Evolutionary conservation across 257 asterid species (phyloP).

Genomic region (Primulina huaijiensis): DNA sequence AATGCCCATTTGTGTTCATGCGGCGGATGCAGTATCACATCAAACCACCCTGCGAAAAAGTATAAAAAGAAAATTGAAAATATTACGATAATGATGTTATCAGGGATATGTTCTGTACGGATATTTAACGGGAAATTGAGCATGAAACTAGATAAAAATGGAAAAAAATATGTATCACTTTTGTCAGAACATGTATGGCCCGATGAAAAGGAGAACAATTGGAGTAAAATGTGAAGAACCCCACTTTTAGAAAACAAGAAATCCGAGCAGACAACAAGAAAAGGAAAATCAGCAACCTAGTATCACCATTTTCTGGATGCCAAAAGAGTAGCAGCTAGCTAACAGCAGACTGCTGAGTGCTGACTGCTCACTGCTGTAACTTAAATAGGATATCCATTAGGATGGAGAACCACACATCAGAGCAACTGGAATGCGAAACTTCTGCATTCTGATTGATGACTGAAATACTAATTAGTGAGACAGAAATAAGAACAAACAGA

Average conservation of each 20-base stretch:
- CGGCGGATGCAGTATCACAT: slow-evolving; percentile 72
- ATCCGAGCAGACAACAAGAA: neutral
- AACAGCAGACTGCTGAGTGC: slow-evolving; percentile 17
- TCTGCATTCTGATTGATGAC: slow-evolving; percentile 18
- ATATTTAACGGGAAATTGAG: neutral
- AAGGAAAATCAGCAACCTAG: slow-evolving; percentile 15
- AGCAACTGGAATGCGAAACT: slow-evolving; percentile 15
- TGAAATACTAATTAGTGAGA: slow-evolving; percentile 7
- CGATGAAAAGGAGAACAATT: neutral
- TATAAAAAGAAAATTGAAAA: slow-evolving; percentile 20
- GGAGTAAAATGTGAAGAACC: neutral
- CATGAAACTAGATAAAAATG: neutral
- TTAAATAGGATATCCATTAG: slow-evolving; percentile 20
- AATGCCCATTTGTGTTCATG: slow-evolving; percentile 81
- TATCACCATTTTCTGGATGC: slow-evolving; percentile 23
- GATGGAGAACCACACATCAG: slow-evolving; percentile 16
- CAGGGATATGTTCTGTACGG: slow-evolving; percentile 10
- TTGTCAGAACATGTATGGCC: neutral
- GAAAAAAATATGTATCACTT: neutral
- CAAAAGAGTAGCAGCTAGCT: slow-evolving; percentile 22
- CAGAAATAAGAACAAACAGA: slow-evolving; percentile 15
- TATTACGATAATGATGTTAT: slow-evolving; percentile 13
- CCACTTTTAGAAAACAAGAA: neutral
- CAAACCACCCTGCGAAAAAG: slow-evolving; percentile 78
- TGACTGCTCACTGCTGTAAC: neutral